Evolutionary conservation across 192 early-diverging fungal species (phyloP).

Genomic region (Geosiphon pyriformis): DNA sequence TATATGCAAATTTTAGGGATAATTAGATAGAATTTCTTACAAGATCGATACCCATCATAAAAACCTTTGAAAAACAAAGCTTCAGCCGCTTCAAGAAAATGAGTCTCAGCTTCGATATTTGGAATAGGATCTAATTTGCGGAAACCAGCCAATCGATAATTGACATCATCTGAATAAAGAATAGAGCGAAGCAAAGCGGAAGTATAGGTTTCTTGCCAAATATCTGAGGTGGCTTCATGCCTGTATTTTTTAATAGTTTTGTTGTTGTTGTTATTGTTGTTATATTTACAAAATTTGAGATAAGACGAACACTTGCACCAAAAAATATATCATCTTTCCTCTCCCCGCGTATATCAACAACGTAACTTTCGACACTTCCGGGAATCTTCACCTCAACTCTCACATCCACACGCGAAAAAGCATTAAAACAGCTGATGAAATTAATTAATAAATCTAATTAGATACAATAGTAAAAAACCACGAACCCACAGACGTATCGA

Average conservation of each 20-base stretch:
- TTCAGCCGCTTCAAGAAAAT: slow-evolving; percentile 79
- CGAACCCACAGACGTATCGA: background rate
- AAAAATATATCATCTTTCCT: slow-evolving; percentile 41
- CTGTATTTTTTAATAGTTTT: slow-evolving; percentile 29
- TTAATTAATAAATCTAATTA: slow-evolving; percentile 1
- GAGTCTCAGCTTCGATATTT: slow-evolving; percentile 61
- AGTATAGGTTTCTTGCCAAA: slow-evolving; percentile 91
- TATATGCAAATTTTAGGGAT: slow-evolving; percentile 10
- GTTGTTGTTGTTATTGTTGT: background rate
- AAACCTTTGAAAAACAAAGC: slow-evolving; percentile 82
- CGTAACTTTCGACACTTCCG: slow-evolving; percentile 92
- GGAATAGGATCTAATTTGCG: slow-evolving; percentile 87
- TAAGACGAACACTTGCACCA: background rate
- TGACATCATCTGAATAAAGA: slow-evolving; percentile 82
- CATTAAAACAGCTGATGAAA: slow-evolving; percentile 84
- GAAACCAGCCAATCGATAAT: slow-evolving; percentile 82
- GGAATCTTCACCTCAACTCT: slow-evolving; percentile 98
- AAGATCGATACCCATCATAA: background rate
- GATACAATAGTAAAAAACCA: background rate
- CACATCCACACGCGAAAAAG: slow-evolving; percentile 93
- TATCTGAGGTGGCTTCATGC: slow-evolving; percentile 62
- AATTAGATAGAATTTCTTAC: too few relatives aligned
- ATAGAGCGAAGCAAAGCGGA: slow-evolving; percentile 86
- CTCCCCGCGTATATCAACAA: slow-evolving; percentile 85
- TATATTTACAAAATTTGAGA: background rate